Conservation (phyloP, 1,284 basidiomycete genomes). For the Puccinia novopanici region DNA sequence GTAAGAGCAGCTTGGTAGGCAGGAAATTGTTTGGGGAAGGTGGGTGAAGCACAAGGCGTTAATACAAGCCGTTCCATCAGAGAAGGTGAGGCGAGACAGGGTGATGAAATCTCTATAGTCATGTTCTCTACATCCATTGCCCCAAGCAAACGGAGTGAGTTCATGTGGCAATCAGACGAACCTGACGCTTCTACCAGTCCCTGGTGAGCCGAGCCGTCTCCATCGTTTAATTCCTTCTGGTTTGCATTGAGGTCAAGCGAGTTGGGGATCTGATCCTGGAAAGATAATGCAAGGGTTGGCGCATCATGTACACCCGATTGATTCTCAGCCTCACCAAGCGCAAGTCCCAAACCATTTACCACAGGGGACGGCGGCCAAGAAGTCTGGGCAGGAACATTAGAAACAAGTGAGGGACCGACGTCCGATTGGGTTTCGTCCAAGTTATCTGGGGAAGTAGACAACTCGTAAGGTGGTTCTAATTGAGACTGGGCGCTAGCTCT, state of each 20-base stretch:
- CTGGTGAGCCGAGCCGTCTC: neutral
- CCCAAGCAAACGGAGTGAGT: neutral
- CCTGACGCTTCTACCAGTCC: conserved; percentile 18
- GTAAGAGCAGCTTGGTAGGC: conserved; percentile 19
- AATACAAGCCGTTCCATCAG: conserved; percentile 32
- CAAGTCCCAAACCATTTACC: conserved; percentile 14
- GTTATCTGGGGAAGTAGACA: conserved; percentile 23
- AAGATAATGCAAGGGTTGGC: neutral
- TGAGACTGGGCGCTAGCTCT: conserved; percentile 27
- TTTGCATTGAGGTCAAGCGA: neutral
- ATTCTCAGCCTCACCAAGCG: neutral
- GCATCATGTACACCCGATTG: neutral
- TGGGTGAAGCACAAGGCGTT: conserved; percentile 5
- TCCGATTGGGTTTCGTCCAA: neutral
- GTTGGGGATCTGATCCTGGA: no score
- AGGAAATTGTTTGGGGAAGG: conserved; percentile 32
- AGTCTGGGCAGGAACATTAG: neutral
- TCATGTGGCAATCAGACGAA: conserved; percentile 25
- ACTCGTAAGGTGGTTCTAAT: neutral
- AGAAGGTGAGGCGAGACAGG: conserved; percentile 28
- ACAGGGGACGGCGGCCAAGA: neutral
- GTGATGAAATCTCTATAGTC: conserved; percentile 30
- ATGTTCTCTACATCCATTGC: conserved; percentile 23
- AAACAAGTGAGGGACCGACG: neutral
- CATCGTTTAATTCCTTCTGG: neutral